These are phyloP conservation scores for Candida rishiriensis DNA, from an alignment of 805 yeast species.

Conservation along the genomic window DNA sequence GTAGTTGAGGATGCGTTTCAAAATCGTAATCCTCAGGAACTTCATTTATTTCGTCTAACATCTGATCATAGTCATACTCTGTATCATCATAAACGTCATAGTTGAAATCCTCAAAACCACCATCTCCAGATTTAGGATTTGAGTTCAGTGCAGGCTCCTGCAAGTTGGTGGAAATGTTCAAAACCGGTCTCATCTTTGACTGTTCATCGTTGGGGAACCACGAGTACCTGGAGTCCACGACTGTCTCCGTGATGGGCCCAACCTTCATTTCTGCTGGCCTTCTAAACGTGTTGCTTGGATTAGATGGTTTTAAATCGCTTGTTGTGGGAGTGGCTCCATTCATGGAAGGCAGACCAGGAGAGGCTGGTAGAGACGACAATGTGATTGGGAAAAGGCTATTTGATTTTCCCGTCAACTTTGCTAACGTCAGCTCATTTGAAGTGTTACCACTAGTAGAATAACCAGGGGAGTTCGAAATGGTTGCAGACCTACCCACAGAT, in stretches of 20 bases:
- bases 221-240: constrained; percentile 20
- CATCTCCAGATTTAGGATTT: not conserved
- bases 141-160: not conserved
- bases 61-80: constrained; percentile 18
- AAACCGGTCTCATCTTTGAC: not conserved
- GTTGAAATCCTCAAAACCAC: not conserved
- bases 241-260: constrained; percentile 13
- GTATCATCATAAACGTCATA: constrained; percentile 1
- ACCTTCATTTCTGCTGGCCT: constrained; percentile 8
- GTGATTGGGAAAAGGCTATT: not conserved
- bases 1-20: constrained; percentile 5
- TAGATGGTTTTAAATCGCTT: not conserved
- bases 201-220: constrained; percentile 27
- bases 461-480: not conserved
- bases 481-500: not conserved
- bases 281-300: constrained; percentile 1
- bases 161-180: too few species aligned
- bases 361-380: not conserved
- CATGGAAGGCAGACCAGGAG: constrained; percentile 3
- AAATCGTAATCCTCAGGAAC: constrained; percentile 35
- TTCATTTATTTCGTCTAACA: constrained; percentile 33
- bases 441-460: not conserved
- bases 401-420: not conserved
- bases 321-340: too few species aligned
- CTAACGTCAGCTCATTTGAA: not conserved